Conservation (phyloP, 164 flowering plant species). For the Vitis labrusca region DNA sequence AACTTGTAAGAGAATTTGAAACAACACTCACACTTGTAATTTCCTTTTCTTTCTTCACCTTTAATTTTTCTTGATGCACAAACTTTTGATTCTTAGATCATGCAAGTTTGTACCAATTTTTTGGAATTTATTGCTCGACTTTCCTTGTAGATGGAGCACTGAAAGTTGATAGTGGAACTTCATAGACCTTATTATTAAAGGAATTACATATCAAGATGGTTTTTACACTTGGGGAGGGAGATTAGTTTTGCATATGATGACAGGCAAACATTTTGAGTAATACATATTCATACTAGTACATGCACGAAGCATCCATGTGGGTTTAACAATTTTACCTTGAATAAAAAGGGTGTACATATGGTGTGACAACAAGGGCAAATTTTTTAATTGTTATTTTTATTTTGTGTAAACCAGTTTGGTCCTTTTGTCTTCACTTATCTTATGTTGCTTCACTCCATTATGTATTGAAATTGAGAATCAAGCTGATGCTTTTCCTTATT, state of each 20-base stretch:
- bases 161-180: neutral
- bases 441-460: neutral
- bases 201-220: neutral
- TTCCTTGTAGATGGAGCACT: neutral
- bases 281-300: neutral
- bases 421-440: neutral
- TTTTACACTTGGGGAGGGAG: neutral
- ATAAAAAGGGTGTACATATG: no score
- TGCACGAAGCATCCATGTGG: neutral
- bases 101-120: no score
- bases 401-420: neutral
- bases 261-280: neutral
- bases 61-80: no score
- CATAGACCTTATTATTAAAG: neutral
- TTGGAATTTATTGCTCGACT: no score
- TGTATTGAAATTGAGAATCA: no score
- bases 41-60: no score
- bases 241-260: neutral
- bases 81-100: no score
- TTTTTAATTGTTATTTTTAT: neutral
- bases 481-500: no score
- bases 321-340: no score
- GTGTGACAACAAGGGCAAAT: neutral
- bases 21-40: no score
- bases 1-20: no score